Percentiles rank a stretch among this genome's conserved stretches.
These are phyloP conservation scores for Trichoderma aggressivum DNA, from an alignment of 2,329 filamentous ascomycete species.

Conservation along the genomic window DNA sequence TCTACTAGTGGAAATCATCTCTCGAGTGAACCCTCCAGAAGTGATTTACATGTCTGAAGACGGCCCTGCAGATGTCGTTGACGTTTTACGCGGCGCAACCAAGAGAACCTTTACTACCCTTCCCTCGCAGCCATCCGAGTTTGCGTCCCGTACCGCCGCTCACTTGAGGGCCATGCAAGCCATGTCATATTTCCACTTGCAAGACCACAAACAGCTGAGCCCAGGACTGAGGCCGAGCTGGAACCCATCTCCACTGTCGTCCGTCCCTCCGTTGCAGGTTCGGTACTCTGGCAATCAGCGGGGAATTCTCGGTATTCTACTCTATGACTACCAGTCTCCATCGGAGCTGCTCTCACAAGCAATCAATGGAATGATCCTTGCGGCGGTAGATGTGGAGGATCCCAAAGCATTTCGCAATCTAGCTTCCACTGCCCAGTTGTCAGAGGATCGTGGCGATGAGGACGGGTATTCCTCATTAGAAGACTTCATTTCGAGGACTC, in stretches of 20 bases:
- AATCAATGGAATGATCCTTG: slow-evolving; percentile 68
- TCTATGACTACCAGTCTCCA: slow-evolving; percentile 62
- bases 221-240: slow-evolving; percentile 38
- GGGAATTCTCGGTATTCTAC: slow-evolving; percentile 63
- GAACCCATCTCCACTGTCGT: slow-evolving; percentile 54
- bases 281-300: slow-evolving; percentile 49
- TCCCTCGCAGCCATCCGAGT: slow-evolving; percentile 57
- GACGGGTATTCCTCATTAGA: not conserved
- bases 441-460: slow-evolving; percentile 22
- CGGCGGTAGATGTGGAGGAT: slow-evolving; percentile 61
- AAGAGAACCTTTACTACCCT: slow-evolving; percentile 47
- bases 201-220: slow-evolving; percentile 15
- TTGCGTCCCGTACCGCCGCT: slow-evolving; percentile 56
- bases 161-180: slow-evolving; percentile 71
- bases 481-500: slow-evolving; percentile 25
- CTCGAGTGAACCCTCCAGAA: slow-evolving; percentile 53
- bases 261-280: slow-evolving; percentile 58
- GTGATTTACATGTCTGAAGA: slow-evolving; percentile 67
- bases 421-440: not conserved
- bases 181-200: slow-evolving; percentile 73
- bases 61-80: slow-evolving; percentile 56
- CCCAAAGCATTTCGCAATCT: slow-evolving; percentile 45
- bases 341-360: slow-evolving; percentile 58
- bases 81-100: slow-evolving; percentile 47
- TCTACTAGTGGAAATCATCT: slow-evolving; percentile 57